Base-by-base conservation (phyloP, 2,329 filamentous ascomycete genomes). In the Rhytidhysteron rufulum region DNA sequence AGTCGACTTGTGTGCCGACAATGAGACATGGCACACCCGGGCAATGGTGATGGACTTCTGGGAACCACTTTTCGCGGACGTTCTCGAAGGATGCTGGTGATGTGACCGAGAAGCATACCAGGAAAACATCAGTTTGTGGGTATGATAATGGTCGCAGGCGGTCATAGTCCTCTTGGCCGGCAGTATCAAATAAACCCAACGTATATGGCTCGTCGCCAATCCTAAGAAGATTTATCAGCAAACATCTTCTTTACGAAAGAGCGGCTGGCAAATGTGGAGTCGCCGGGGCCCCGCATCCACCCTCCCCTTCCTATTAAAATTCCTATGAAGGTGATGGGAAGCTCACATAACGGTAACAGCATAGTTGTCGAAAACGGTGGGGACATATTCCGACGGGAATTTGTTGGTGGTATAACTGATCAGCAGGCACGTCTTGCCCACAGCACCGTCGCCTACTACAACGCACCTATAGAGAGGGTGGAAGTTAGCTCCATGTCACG, bases 351-450 rank as follows among this genome's bases (percentile, higher is more conserved):
- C 93, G 53, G 93, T 98, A 67, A 98, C 93, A 43, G 93, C 93
- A 79, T 98, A 98, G 74, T 98, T 98, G 71, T 98, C 93, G 70
- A 98, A 98, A 50, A 98, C 93, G 21, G 93, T 98, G 38, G 93
- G 93, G 43, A 98, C 93, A 70, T 98, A 98, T 90, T 98, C 93
- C 60, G 90, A 96, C 25, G 93, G 93, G 70, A 98, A 98, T 63
- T 97, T 97, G 79, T 98, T 98, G 51, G 93, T 98, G 51, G 93
- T 98, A 73, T 98, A 98, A 68, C 88, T 95, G 74, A 98, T 98
- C 65, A 98, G 82, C 51, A 98, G 82, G 73, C 93, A 98, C 54
- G 93, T 98, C 79, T 98, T 98, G 69, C 93, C 93, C 57, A 98
- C 93, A 53, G 93, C 93, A 90, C 93, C 93, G 71, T 98, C 93